These are phyloP conservation scores for Cladophialophora bantiana DNA, from an alignment of 2,329 filamentous ascomycete genomes.

Conservation along the genomic window DNA sequence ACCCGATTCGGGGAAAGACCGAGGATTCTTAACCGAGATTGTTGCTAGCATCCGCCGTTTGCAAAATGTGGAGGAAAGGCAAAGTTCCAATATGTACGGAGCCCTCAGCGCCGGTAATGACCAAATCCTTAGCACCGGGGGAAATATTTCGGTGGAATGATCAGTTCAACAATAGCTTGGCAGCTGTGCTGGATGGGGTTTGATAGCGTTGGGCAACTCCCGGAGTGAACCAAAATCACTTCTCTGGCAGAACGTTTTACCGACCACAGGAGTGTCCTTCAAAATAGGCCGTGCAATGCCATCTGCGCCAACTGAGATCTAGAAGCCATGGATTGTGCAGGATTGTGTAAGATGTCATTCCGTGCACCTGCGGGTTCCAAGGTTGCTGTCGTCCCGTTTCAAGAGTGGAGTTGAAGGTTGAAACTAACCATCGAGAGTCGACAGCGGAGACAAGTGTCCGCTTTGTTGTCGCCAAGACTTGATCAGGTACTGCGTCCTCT, in stretches of 20 bases:
- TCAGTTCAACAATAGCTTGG: conserved; percentile 1
- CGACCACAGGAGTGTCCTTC: not conserved
- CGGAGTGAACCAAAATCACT: not conserved
- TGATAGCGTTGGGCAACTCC: conserved; percentile 2
- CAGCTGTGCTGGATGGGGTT: not conserved
- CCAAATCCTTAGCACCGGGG: conserved; percentile 4
- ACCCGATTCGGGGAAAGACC: conserved; percentile 27
- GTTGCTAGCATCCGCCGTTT: conserved; percentile 1
- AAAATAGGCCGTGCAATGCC: not conserved
- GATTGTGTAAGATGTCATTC: too few relatives aligned
- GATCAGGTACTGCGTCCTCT: too few relatives aligned
- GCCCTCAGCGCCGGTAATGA: not conserved
- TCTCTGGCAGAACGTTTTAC: conserved; percentile 14
- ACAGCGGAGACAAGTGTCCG: not conserved
- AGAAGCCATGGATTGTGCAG: not conserved
- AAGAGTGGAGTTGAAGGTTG: not conserved
- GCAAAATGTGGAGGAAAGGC: not conserved
- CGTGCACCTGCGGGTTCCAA: too few relatives aligned
- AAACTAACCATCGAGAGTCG: not conserved
- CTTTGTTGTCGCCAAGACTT: too few relatives aligned
- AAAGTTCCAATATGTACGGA: conserved; percentile 7
- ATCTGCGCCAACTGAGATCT: not conserved
- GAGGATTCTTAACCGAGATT: conserved; percentile 13
- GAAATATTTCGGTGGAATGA: not conserved
- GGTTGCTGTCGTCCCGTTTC: not conserved